A percentile compares a stretch with the other conserved stretches of the same genome.
Evolutionary conservation across 805 yeast species (phyloP).

Genomic region (Myxozyma udenii): DNA sequence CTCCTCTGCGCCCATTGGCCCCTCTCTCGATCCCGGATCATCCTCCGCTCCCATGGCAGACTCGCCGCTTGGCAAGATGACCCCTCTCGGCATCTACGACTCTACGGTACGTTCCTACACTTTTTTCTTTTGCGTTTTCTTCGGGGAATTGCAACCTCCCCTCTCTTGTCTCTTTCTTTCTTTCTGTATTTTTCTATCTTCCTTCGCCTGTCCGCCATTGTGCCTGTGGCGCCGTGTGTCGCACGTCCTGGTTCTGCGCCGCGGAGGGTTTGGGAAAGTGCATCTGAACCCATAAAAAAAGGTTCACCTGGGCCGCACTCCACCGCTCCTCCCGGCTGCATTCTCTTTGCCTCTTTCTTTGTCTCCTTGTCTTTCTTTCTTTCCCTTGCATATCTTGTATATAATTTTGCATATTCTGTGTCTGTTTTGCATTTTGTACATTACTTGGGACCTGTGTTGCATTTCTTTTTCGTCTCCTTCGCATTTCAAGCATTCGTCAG

Average conservation of each 20-base stretch:
- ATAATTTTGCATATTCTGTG: not conserved
- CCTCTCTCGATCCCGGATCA: not conserved
- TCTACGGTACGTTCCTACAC: constrained; percentile 14
- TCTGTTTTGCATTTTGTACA: not conserved
- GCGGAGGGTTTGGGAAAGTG: not conserved
- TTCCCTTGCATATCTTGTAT: not conserved
- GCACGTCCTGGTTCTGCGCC: not conserved
- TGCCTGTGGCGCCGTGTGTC: not conserved
- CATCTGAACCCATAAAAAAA: not conserved
- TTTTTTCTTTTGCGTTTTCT: not conserved
- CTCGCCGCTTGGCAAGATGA: constrained; percentile 13
- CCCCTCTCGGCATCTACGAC: constrained; percentile 16
- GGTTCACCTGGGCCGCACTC: not conserved
- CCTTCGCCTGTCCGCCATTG: not conserved
- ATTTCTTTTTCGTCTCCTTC: not conserved
- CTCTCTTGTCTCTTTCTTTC: not conserved
- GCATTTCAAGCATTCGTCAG: not conserved
- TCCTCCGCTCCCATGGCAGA: constrained; percentile 12
- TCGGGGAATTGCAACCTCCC: not conserved
- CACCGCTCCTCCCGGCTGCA: not conserved
- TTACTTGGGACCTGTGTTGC: constrained; percentile 1
- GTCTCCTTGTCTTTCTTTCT: not conserved
- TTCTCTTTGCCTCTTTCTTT: not conserved
- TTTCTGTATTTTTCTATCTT: not conserved
- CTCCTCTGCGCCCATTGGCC: not conserved